Percentiles rank a stretch among this genome's conserved stretches.
Evolutionary conservation across 2,329 filamentous ascomycete genomes (phyloP).

Genomic region (Claviceps digitariae): DNA sequence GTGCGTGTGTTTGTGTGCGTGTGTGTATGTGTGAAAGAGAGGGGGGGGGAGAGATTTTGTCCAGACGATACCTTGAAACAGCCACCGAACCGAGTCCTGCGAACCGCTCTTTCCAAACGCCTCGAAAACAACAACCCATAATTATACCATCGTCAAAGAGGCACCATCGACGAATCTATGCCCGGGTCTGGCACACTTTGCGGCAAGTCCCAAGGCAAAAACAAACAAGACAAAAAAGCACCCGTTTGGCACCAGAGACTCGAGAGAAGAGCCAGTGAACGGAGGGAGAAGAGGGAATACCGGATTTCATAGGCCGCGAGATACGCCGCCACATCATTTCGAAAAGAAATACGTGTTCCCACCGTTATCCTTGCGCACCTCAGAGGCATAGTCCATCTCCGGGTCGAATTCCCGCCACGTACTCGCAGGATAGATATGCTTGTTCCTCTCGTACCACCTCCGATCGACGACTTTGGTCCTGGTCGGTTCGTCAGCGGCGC

Average conservation of each 20-base stretch:
- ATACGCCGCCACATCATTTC: conserved; percentile 13
- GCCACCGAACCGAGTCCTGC: not conserved
- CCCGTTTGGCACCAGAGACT: conserved; percentile 1
- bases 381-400: conserved; percentile 67
- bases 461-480: conserved; percentile 91
- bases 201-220: not conserved
- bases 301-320: not conserved
- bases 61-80: too few species aligned
- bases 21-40: too few species aligned
- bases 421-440: conserved; percentile 94
- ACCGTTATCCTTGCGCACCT: conserved; percentile 67
- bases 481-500: conserved; percentile 60
- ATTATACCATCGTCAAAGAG: not conserved
- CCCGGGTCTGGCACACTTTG: not conserved
- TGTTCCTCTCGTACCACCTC: conserved; percentile 93
- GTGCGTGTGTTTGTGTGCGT: too few species aligned
- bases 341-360: conserved; percentile 91
- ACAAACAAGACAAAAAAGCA: not conserved
- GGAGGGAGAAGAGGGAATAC: not conserved
- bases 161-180: not conserved
- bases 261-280: not conserved
- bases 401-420: conserved; percentile 93
- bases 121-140: not conserved
- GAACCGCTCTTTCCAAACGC: not conserved
- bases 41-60: too few species aligned